Evolutionary conservation across 2,329 filamentous ascomycete species (phyloP).

Genomic region (Thyridium curvatum): DNA sequence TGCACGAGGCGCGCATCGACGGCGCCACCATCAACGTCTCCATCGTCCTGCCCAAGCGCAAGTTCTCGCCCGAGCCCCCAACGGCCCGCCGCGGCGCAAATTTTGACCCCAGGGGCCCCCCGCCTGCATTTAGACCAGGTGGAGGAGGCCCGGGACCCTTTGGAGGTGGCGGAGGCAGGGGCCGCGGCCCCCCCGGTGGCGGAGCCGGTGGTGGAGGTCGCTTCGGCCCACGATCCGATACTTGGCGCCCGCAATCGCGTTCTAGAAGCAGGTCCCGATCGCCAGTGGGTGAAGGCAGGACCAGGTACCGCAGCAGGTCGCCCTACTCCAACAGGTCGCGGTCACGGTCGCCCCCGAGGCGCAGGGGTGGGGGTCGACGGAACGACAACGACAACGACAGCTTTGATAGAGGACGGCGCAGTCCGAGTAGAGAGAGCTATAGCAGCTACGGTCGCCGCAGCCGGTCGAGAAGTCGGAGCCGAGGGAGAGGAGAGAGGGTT

Average conservation of each 20-base stretch:
- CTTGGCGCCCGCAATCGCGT: slow-evolving; percentile 55
- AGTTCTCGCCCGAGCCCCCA: slow-evolving; percentile 75
- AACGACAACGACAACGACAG: slow-evolving; percentile 22
- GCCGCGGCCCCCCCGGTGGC: slow-evolving; percentile 21
- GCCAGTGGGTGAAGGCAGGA: slow-evolving; percentile 20
- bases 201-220: slow-evolving; percentile 26
- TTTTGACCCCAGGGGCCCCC: slow-evolving; percentile 48
- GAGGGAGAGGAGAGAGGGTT: neutral
- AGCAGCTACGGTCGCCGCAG: slow-evolving; percentile 28
- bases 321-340: slow-evolving; percentile 27
- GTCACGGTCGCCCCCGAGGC: slow-evolving; percentile 19
- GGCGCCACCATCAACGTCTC: slow-evolving; percentile 78
- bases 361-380: slow-evolving; percentile 18
- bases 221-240: slow-evolving; percentile 42
- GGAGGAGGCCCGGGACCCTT: slow-evolving; percentile 20
- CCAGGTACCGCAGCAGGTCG: slow-evolving; percentile 39
- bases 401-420: slow-evolving; percentile 25
- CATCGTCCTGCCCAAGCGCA: slow-evolving; percentile 77
- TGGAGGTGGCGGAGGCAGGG: slow-evolving; percentile 29
- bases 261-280: slow-evolving; percentile 41
- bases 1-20: slow-evolving; percentile 96
- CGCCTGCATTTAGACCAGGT: slow-evolving; percentile 18
- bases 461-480: slow-evolving; percentile 4
- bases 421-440: slow-evolving; percentile 42
- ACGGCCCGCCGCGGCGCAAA: slow-evolving; percentile 57